Percentiles rank a stretch among this genome's conserved stretches.
Evolutionary conservation across 768 basidiomycete species (phyloP).

Genomic region (Leccinum broughii): DNA sequence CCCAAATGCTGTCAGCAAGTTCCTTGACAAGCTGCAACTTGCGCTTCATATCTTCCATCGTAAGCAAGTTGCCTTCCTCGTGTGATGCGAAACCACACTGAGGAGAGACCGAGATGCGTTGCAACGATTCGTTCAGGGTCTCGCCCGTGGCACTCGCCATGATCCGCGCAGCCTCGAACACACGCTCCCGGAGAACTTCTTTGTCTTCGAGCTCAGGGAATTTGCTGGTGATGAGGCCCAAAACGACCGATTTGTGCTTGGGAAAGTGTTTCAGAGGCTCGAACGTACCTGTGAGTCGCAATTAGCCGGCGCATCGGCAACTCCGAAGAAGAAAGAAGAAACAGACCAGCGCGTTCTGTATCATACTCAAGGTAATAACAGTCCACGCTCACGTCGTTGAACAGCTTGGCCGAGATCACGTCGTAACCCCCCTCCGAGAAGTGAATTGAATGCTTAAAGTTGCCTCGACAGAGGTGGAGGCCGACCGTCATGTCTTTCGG

Average conservation of each 20-base stretch:
- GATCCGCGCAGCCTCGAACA: neutral
- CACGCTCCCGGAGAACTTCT: neutral
- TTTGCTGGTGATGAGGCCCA: conserved; percentile 47
- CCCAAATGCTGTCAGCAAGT: neutral
- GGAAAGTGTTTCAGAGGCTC: conserved; percentile 36
- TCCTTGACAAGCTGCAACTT: neutral
- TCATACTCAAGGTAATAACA: conserved; percentile 51
- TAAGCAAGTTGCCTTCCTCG: neutral
- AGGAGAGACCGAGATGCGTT: neutral
- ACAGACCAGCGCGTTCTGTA: conserved; percentile 44
- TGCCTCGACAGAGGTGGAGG: conserved; percentile 48
- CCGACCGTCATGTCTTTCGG: conserved; percentile 42
- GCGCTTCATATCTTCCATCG: neutral
- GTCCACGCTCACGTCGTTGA: conserved; percentile 45
- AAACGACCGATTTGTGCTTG: conserved; percentile 40
- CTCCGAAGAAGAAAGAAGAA: neutral
- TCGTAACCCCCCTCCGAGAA: conserved; percentile 50
- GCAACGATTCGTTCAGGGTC: neutral
- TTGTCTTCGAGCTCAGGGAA: conserved; percentile 44
- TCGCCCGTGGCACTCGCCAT: neutral
- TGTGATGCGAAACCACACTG: neutral
- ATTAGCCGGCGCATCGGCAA: neutral
- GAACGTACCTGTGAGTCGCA: conserved; percentile 26
- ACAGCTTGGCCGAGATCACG: conserved; percentile 44
- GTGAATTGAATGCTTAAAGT: conserved; percentile 33